Percentiles rank a stretch among this genome's conserved stretches.
phyloP scores from a whole-genome alignment of 2,329 filamentous ascomycete genomes.

The Talaromyces sp. region DNA sequence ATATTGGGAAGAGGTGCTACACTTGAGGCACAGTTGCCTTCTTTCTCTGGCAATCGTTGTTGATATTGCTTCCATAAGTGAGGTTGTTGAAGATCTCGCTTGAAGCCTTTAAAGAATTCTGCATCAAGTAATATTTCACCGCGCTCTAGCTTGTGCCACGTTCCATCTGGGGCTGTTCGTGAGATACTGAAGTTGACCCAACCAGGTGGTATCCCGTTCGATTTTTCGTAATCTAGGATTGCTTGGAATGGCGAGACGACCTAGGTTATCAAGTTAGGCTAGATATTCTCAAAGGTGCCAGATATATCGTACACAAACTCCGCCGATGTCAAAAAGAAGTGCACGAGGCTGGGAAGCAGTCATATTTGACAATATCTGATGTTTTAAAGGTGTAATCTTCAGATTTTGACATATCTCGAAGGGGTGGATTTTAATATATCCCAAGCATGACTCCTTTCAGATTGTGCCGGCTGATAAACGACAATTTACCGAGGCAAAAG shows the following conservation, averaged over 20 bases:
- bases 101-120: slow-evolving; percentile 73
- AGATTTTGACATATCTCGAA: neutral
- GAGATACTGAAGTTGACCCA: slow-evolving; percentile 93
- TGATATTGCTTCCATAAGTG: slow-evolving; percentile 64
- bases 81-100: slow-evolving; percentile 64
- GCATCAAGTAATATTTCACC: slow-evolving; percentile 74
- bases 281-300: neutral
- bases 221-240: slow-evolving; percentile 83
- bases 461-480: neutral
- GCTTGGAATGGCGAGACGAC: slow-evolving; percentile 88
- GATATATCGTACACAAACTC: slow-evolving; percentile 75
- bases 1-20: slow-evolving; percentile 63
- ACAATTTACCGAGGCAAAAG: slow-evolving; percentile 6
- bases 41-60: slow-evolving; percentile 31
- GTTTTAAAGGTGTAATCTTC: too few species aligned
- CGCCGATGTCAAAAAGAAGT: slow-evolving; percentile 90
- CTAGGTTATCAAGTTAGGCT: slow-evolving; percentile 44
- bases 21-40: slow-evolving; percentile 18
- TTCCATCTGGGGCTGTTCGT: slow-evolving; percentile 69
- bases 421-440: neutral
- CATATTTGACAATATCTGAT: neutral
- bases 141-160: slow-evolving; percentile 84
- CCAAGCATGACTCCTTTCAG: neutral
- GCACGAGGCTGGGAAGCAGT: slow-evolving; percentile 60
- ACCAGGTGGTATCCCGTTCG: slow-evolving; percentile 71